Evolutionary conservation across 164 flowering plant species (phyloP), one percentile per base, ranked within the genome.

Genomic region (Warburgia ugandensis): DNA sequence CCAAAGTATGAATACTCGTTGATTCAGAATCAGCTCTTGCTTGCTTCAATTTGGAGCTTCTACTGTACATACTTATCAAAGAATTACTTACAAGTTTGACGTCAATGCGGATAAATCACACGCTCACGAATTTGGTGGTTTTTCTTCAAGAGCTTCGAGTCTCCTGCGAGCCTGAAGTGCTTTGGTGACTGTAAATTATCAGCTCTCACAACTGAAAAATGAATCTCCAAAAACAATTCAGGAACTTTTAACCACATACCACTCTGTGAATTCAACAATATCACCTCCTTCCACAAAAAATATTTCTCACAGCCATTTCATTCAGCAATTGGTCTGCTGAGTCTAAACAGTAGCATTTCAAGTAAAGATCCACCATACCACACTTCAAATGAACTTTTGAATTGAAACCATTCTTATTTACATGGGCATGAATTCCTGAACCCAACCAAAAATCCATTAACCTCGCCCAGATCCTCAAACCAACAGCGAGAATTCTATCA

Each of bases 71-170:
- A 48, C 38, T 71, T 29, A 84, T 74, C 60, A 84, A 48, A 21
- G 81, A 63, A 44, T 81, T 84, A 59, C 74, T 0, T 61, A 56
- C 32, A 57, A 20, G 59, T 71, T 55, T 26, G 62, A 63, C 10
- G 61, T 72, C 46, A 72, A 25, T 9, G 41, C 63, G 40, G 35
- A 51, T 50, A 53, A 19, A 77, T 48, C 48, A 74, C 74, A 64
- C 74, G 74, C 56, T 77, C 86, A 72, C 79, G 88, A 45, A 81
- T 71, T 62, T 84, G 80, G n/a, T 60, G 60, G 76, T 30, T 82
- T 88, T 60, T 63, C 70, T 43, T 69, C 39, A 1, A 76, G 62
- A 59, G 68, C 80, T 60, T 66, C 66, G 27, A 65, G 13, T 52
- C 68, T 73, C 9, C 69, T 70, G 52, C 94, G 77, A 11, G 75